Evolutionary conservation across 176 grass and related monocot species (phyloP).

Genomic region (Saccharum officinarum): DNA sequence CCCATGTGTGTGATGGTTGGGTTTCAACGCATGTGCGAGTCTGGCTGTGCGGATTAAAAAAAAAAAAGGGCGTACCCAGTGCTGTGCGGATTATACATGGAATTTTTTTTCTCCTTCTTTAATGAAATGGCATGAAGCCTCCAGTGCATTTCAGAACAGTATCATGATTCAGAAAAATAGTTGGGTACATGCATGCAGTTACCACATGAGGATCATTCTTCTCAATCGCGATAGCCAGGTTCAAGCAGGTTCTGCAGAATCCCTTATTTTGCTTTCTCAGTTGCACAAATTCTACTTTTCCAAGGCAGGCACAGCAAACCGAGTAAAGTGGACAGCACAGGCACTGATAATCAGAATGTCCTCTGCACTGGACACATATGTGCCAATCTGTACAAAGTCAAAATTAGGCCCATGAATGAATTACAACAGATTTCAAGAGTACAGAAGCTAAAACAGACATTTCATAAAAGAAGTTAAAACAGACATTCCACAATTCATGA

Average conservation of each 20-base stretch:
- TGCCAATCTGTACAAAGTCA: constrained; percentile 68
- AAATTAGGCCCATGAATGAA: constrained; percentile 13
- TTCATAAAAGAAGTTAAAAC: constrained; percentile 3
- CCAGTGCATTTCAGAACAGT: not conserved
- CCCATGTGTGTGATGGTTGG: not conserved
- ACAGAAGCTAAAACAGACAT: constrained; percentile 24
- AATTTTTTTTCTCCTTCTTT: not conserved
- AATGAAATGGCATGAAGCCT: not conserved
- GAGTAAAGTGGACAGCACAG: constrained; percentile 73
- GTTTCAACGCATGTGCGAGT: not conserved
- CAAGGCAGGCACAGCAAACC: constrained; percentile 57
- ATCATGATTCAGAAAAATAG: constrained; percentile 20
- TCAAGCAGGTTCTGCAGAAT: constrained; percentile 72
- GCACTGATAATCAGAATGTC: constrained; percentile 57
- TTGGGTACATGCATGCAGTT: constrained; percentile 28
- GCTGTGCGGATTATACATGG: not conserved
- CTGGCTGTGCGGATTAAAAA: not conserved
- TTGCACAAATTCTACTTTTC: constrained; percentile 61
- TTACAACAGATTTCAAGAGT: constrained; percentile 16
- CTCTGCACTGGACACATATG: constrained; percentile 58
- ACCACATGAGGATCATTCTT: constrained; percentile 51
- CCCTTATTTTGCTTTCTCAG: constrained; percentile 59
- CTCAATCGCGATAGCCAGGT: constrained; percentile 45
- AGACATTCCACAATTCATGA: constrained; percentile 5
- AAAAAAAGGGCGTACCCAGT: too few relatives aligned